Base-by-base conservation (phyloP, 305 asterid genomes). In the Fraxinus nigra region DNA sequence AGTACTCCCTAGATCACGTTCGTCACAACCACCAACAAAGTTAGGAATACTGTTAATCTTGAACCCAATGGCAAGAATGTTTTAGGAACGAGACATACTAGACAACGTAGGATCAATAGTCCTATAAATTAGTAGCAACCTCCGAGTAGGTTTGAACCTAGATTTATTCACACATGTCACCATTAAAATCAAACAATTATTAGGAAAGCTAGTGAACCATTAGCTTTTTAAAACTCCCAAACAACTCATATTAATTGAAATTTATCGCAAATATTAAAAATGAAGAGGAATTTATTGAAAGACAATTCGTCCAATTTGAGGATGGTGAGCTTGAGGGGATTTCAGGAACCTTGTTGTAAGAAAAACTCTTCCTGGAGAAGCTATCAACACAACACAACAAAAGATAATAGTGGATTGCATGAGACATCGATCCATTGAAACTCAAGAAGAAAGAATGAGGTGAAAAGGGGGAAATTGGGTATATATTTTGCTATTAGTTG, bases 291-390 rank as follows among this genome's bases (percentile, higher is more conserved):
- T 6, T 5, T 92, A 95, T 97, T 93, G 34, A 93, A 95, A 82
- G 91, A 85, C 10, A 98, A 82, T 67, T 91, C 92, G 82, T 93
- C 98, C 87, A 95, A 90, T 90, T 93, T 95, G 86, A 91, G 83
- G 59, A 95, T 84, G 70, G 88, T 86, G 83, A 95, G 93, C 77
- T 78, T 85, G 84, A 95, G 91, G 69, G 92, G 92, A 35, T 85
- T 87, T 83, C 79, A 43, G 91, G 91, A 79, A 92, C 87, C 89
- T 84, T 88, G 72, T 82, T 78, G 85, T 90, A 94, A 0, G 90
- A 85, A 78, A 89, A 74, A 38, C 92, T 89, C 78, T 70, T 89
- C 38, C 89, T 79, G 7, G 89, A 83, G 32, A 24, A 24, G 26
- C 26, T 24, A 24, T 86, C 90, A 0, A 32, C 59, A 76, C 82